Percentiles rank a stretch among this genome's conserved stretches.
Evolutionary conservation across 2,329 filamentous ascomycete species (phyloP).

Genomic region (Ophiostoma angusticollis): DNA sequence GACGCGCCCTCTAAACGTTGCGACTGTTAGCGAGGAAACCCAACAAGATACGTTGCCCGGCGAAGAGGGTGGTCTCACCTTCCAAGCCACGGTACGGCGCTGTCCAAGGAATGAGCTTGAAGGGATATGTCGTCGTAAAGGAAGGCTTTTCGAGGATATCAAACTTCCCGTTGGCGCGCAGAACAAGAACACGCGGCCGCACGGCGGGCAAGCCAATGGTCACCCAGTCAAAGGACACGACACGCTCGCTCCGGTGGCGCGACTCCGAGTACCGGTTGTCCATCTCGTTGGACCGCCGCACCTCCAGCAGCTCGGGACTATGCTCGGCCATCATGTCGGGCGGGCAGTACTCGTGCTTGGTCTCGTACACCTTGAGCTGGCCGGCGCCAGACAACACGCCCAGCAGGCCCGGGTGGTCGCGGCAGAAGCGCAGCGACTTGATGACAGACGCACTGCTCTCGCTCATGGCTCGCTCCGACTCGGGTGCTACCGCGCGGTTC

Average conservation of each 20-base stretch:
- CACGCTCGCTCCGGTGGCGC: slow-evolving; percentile 42
- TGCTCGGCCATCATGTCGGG: slow-evolving; percentile 27
- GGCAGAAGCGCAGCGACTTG: slow-evolving; percentile 48
- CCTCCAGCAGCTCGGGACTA: slow-evolving; percentile 46
- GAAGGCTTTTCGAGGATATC: slow-evolving; percentile 51
- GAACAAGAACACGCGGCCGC: slow-evolving; percentile 44
- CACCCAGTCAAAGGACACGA: slow-evolving; percentile 57
- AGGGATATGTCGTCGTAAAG: slow-evolving; percentile 43
- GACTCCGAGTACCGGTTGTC: slow-evolving; percentile 43
- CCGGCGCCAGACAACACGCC: slow-evolving; percentile 50
- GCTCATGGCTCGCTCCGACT: slow-evolving; percentile 33
- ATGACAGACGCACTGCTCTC: slow-evolving; percentile 49
- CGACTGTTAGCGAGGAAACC: too few relatives aligned
- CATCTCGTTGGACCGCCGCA: slow-evolving; percentile 48
- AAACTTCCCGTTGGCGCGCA: slow-evolving; percentile 47
- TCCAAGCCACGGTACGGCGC: slow-evolving; percentile 44
- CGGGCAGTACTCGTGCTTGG: slow-evolving; percentile 39
- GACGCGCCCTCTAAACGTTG: slow-evolving; percentile 27
- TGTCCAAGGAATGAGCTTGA: slow-evolving; percentile 49
- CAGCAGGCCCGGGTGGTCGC: slow-evolving; percentile 47
- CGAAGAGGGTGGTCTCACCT: too few relatives aligned
- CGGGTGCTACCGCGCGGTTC: slow-evolving; percentile 43
- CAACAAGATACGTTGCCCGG: too few relatives aligned
- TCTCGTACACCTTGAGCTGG: slow-evolving; percentile 49
- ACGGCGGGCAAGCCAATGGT: slow-evolving; percentile 43